Evolutionary conservation across 768 basidiomycete genomes (phyloP).

Genomic region (Chalciporus piperatus): DNA sequence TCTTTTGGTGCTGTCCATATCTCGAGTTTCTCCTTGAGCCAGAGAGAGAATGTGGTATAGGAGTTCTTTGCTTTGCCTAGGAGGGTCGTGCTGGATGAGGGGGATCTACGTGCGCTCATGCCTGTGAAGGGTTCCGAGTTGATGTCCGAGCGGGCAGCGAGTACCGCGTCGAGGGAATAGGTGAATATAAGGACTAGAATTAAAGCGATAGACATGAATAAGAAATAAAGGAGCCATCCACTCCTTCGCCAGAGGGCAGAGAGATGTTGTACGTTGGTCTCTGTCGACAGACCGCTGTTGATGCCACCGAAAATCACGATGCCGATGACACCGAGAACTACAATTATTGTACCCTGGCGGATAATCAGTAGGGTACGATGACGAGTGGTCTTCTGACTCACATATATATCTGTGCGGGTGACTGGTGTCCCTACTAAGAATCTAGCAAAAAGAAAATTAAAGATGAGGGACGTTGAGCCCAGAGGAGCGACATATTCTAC

Average conservation of each 20-base stretch:
- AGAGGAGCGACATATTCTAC: slow-evolving; percentile 94
- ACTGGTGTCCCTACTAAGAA: slow-evolving; percentile 86
- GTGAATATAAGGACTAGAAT: slow-evolving; percentile 65
- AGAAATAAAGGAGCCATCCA: slow-evolving; percentile 91
- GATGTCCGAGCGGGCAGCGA: slow-evolving; percentile 67
- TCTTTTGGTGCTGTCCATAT: slow-evolving; percentile 73
- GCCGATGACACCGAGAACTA: slow-evolving; percentile 81
- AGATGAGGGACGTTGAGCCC: slow-evolving; percentile 89
- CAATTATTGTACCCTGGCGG: slow-evolving; percentile 72
- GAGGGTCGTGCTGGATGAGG: slow-evolving; percentile 20
- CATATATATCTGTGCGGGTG: slow-evolving; percentile 79
- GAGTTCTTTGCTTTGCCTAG: slow-evolving; percentile 34
- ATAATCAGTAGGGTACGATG: neutral
- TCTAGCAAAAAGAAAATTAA: slow-evolving; percentile 94
- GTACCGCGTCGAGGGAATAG: slow-evolving; percentile 68
- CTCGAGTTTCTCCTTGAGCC: slow-evolving; percentile 65
- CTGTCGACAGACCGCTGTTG: slow-evolving; percentile 72
- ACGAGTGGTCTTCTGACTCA: slow-evolving; percentile 33
- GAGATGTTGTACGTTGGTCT: slow-evolving; percentile 72
- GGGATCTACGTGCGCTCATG: slow-evolving; percentile 32
- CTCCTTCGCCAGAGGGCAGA: slow-evolving; percentile 81
- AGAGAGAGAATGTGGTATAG: slow-evolving; percentile 48
- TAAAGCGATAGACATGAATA: slow-evolving; percentile 71
- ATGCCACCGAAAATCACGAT: slow-evolving; percentile 86
- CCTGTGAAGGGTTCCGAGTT: slow-evolving; percentile 53